Evolutionary conservation across 768 basidiomycete genomes (phyloP).

Genomic region (Sarcodon sp.): DNA sequence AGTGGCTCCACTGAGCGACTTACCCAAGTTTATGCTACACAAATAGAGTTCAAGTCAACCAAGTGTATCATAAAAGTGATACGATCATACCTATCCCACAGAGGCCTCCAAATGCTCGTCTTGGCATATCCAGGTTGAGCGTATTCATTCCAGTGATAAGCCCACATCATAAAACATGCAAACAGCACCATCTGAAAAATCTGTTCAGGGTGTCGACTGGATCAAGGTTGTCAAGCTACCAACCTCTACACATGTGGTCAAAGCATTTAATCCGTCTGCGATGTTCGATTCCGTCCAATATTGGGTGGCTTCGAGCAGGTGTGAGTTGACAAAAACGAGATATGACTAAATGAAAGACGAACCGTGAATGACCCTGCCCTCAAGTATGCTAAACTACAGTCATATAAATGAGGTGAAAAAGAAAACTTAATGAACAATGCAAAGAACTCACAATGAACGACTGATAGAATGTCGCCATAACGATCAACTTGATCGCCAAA

Average conservation of each 20-base stretch:
- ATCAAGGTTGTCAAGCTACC: constrained; percentile 2
- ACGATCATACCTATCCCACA: constrained; percentile 43
- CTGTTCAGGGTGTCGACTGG: not conserved
- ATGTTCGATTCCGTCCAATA: constrained; percentile 84
- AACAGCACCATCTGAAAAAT: constrained; percentile 70
- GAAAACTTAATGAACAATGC: not conserved
- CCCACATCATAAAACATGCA: constrained; percentile 68
- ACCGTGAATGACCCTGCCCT: constrained; percentile 60
- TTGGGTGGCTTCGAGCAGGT: constrained; percentile 34
- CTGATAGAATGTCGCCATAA: constrained; percentile 87
- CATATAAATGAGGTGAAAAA: not conserved
- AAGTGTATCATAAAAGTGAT: not conserved
- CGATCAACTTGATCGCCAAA: constrained; percentile 74
- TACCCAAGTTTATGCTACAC: constrained; percentile 32
- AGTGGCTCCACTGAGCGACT: constrained; percentile 8
- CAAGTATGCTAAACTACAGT: constrained; percentile 49
- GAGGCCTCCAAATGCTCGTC: constrained; percentile 54
- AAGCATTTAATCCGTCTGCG: constrained; percentile 70
- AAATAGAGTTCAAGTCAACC: constrained; percentile 3
- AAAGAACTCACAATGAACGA: constrained; percentile 44
- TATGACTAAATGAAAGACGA: constrained; percentile 1
- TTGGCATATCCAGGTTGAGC: constrained; percentile 22
- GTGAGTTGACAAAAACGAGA: not conserved
- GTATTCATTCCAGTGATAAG: constrained; percentile 67
- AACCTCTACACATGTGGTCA: constrained; percentile 79